Percentiles rank a stretch among this genome's conserved stretches.
Evolutionary conservation across 2,329 filamentous ascomycete species (phyloP).

Genomic region (Ophiostoma fasciatum): DNA sequence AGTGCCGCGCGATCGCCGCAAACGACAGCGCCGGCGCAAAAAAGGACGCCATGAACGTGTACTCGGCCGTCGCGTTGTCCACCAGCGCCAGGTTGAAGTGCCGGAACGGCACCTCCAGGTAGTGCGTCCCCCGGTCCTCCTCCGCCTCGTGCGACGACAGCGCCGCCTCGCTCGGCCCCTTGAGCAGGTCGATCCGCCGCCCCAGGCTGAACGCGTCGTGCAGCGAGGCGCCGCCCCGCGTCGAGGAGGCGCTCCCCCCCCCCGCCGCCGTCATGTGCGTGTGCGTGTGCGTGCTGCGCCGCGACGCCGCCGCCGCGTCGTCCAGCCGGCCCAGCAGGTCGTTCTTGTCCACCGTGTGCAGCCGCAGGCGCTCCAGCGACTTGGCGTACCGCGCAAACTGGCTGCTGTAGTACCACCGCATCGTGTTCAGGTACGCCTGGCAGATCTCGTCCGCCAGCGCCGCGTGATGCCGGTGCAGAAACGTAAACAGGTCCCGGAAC

Average conservation of each 20-base stretch:
- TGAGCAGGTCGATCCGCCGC: constrained; percentile 69
- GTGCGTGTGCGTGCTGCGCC: constrained; percentile 32
- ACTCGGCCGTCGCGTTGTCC: constrained; percentile 89
- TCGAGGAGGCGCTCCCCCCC: background rate
- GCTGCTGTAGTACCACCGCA: constrained; percentile 94
- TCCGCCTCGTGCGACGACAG: constrained; percentile 82
- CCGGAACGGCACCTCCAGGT: constrained; percentile 79
- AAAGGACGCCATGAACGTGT: constrained; percentile 82
- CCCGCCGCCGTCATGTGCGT: no score
- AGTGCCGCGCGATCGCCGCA: constrained; percentile 65
- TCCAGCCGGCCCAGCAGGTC: constrained; percentile 75
- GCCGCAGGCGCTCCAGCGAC: constrained; percentile 68
- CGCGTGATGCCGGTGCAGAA: constrained; percentile 68
- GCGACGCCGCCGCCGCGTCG: constrained; percentile 24
- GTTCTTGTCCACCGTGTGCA: constrained; percentile 69
- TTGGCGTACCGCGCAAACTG: constrained; percentile 82
- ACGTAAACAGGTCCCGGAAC: constrained; percentile 78
- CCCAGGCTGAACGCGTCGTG: constrained; percentile 87
- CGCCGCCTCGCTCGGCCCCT: constrained; percentile 56
- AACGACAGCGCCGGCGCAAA: constrained; percentile 68
- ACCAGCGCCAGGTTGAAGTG: constrained; percentile 90
- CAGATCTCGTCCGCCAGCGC: constrained; percentile 80
- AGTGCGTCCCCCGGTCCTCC: constrained; percentile 66
- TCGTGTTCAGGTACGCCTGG: constrained; percentile 92
- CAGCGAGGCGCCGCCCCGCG: constrained; percentile 26